Evolutionary conservation across 495 filamentous ascomycete species (phyloP).

Genomic region (Neurospora intermedia): DNA sequence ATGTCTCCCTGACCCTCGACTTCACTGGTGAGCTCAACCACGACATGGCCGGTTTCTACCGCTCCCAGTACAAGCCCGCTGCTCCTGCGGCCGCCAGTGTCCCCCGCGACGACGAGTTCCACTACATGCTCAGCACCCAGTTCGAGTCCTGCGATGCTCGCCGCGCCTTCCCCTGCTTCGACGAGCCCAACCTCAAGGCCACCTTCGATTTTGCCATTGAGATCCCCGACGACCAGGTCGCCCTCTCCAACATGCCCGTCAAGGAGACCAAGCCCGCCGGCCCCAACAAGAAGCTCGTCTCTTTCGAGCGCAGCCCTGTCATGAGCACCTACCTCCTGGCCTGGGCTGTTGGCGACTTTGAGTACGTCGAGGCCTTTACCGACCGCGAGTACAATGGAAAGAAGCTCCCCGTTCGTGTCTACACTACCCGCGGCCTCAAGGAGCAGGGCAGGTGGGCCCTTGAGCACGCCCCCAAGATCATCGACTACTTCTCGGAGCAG

Average conservation of each 20-base stretch:
- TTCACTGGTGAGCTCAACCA: conserved; percentile 88
- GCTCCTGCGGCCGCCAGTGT: conserved; percentile 58
- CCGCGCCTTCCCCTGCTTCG: conserved; percentile 91
- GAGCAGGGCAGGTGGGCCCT: conserved; percentile 80
- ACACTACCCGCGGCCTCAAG: conserved; percentile 83
- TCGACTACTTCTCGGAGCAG: conserved; percentile 91
- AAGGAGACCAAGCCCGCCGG: conserved; percentile 52
- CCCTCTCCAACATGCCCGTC: conserved; percentile 89
- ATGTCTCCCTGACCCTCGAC: conserved; percentile 56
- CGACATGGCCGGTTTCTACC: conserved; percentile 93
- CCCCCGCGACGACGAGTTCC: conserved; percentile 63
- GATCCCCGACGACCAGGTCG: conserved; percentile 74
- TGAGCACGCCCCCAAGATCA: conserved; percentile 74
- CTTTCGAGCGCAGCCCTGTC: conserved; percentile 75
- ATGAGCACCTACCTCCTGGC: conserved; percentile 98
- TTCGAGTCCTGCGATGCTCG: conserved; percentile 95
- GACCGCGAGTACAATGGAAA: conserved; percentile 79
- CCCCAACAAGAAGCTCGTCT: conserved; percentile 61
- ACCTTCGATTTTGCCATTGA: conserved; percentile 90
- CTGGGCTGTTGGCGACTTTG: conserved; percentile 95
- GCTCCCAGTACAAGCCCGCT: conserved; percentile 81
- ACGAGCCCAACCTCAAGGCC: conserved; percentile 94
- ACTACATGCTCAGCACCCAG: conserved; percentile 94
- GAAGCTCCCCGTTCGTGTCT: conserved; percentile 85
- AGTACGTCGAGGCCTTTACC: conserved; percentile 87